A percentile compares a stretch with the other conserved stretches of the same genome.
Evolutionary conservation across 2,329 filamentous ascomycete genomes (phyloP).

Genomic region (Venturiaceae sp.): DNA sequence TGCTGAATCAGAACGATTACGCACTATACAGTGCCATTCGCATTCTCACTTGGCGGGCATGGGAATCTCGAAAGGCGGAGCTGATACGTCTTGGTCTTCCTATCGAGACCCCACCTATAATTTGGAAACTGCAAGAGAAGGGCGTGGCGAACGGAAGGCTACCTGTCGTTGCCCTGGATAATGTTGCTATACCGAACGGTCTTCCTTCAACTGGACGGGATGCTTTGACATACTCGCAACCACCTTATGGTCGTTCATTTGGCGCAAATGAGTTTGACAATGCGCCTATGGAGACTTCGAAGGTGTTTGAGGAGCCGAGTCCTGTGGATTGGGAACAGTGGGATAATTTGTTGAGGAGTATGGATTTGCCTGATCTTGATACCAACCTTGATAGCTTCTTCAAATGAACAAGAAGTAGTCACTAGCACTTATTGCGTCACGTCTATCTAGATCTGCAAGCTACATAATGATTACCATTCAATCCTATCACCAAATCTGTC

Average conservation of each 20-base stretch:
- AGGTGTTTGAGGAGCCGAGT: neutral
- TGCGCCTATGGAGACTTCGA: neutral
- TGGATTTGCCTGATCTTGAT: conserved; percentile 2
- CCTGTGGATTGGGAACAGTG: conserved; percentile 5
- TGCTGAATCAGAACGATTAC: conserved; percentile 24
- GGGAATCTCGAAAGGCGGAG: conserved; percentile 20
- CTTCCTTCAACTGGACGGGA: neutral
- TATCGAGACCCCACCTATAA: neutral
- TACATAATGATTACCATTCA: conserved; percentile 32
- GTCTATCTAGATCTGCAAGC: no score
- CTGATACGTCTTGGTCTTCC: neutral
- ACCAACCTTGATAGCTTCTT: neutral
- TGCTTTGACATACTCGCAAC: neutral
- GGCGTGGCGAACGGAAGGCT: neutral
- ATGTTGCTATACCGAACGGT: neutral
- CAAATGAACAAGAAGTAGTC: neutral
- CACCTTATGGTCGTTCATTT: neutral
- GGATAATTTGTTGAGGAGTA: conserved; percentile 1
- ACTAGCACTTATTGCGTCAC: no score
- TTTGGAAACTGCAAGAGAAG: neutral
- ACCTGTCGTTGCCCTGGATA: neutral
- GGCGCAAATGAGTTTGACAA: neutral
- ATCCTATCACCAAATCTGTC: conserved; percentile 34
- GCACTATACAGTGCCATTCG: conserved; percentile 33
- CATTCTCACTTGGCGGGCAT: conserved; percentile 34